Conservation (phyloP, 1,284 basidiomycete genomes). For the Sanguinoderma infundibulare region DNA sequence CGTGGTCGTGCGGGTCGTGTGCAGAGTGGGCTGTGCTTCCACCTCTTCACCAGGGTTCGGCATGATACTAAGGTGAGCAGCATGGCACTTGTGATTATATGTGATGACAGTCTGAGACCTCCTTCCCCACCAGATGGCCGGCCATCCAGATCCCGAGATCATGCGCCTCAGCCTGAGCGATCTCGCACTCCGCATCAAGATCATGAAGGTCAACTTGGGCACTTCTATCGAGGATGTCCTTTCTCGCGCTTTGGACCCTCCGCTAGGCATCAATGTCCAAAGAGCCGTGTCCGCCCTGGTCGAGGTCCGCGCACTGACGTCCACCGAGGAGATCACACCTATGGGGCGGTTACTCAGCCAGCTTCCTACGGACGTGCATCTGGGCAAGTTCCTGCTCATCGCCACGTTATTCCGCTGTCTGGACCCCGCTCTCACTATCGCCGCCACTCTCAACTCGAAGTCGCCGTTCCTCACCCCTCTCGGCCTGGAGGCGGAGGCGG, state of each 20-base stretch:
- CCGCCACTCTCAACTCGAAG: conserved; percentile 92
- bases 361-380: conserved; percentile 94
- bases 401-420: conserved; percentile 90
- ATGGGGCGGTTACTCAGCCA: conserved; percentile 92
- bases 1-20: conserved; percentile 94
- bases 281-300: conserved; percentile 90
- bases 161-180: conserved; percentile 93
- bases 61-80: conserved; percentile 74
- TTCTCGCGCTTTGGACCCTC: conserved; percentile 89
- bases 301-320: conserved; percentile 89
- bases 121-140: conserved; percentile 77
- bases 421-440: conserved; percentile 95
- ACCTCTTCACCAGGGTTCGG: conserved; percentile 90
- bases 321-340: conserved; percentile 91
- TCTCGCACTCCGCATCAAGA: conserved; percentile 95
- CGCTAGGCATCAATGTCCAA: conserved; percentile 87
- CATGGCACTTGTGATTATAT: background rate
- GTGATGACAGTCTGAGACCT: background rate
- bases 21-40: conserved; percentile 91
- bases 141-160: conserved; percentile 96
- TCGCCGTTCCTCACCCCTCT: conserved; percentile 92
- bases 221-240: conserved; percentile 91
- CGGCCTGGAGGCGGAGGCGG: conserved; percentile 88
- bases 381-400: conserved; percentile 92
- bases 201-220: conserved; percentile 92